phyloP scores from a whole-genome alignment of 2,329 filamentous ascomycete species.

The Sclerotinia trifoliorum region DNA sequence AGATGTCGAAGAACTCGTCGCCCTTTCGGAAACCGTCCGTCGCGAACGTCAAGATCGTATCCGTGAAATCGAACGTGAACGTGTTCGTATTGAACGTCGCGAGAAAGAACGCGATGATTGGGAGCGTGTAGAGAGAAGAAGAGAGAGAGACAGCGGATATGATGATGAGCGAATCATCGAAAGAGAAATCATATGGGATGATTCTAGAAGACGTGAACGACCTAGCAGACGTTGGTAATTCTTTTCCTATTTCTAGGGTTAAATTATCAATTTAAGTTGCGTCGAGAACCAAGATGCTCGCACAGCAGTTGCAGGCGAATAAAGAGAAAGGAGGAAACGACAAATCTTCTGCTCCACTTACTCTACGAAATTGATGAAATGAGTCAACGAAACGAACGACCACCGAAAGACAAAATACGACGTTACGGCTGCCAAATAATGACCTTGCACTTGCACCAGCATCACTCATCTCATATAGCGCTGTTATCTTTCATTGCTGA shows the following conservation, averaged over 20 bases:
- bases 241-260: background rate
- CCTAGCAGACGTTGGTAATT: slow-evolving; percentile 19
- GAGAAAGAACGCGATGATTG: slow-evolving; percentile 43
- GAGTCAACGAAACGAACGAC: slow-evolving; percentile 11
- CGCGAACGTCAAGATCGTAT: slow-evolving; percentile 55
- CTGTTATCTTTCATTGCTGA: slow-evolving; percentile 10
- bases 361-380: slow-evolving; percentile 19
- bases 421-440: slow-evolving; percentile 17
- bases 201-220: slow-evolving; percentile 16
- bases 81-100: slow-evolving; percentile 50
- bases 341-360: background rate
- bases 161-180: slow-evolving; percentile 67
- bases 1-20: slow-evolving; percentile 80
- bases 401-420: slow-evolving; percentile 4
- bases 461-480: slow-evolving; percentile 10
- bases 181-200: slow-evolving; percentile 65
- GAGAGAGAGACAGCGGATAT: slow-evolving; percentile 40
- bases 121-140: slow-evolving; percentile 41
- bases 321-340: background rate
- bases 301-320: background rate
- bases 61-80: slow-evolving; percentile 57
- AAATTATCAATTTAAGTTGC: background rate
- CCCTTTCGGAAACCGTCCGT: slow-evolving; percentile 80
- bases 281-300: background rate
- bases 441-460: slow-evolving; percentile 6